Evolutionary conservation across 2,329 filamentous ascomycete species (phyloP), one percentile per base, ranked within the genome.

Genomic region (Penicillium oxalicum): DNA sequence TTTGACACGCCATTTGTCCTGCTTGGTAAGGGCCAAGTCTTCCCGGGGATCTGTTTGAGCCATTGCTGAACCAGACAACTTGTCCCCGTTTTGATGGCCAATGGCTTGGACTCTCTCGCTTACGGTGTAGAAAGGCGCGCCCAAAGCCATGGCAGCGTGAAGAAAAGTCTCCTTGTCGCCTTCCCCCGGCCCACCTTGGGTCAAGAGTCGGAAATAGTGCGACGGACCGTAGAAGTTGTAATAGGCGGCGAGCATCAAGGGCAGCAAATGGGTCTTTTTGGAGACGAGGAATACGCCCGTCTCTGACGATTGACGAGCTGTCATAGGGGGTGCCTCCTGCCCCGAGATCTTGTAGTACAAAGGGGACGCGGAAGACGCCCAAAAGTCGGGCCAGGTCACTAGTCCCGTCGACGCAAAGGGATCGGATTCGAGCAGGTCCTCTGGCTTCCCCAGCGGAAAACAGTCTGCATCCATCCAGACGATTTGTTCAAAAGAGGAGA

Each of bases 401-500:
- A 82, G 64, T 11, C 80, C 80, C 1, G 70, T 72, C 2, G 74
- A 74, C 5, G 56, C 68, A 61, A 77, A 82, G 0, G 77, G 77
- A 34, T 78, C 73, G 1, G 70, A 65, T n/a, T 71, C 63, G 54
- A 83, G 77, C 11, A 82, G 62, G 4, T 62, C 51, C 25, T 67
- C 66, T 0, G 74, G 74, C 44, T 75, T 67, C 39, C 70, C 66
- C 25, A 74, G 61, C 9, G 79, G 77, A 56, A 81, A 79, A 51
- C 72, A 73, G 57, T 82, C 79, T 47, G 77, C 76, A 57, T 83
- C 80, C 58, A 83, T 74, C 63, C 79, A 81, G 13, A 83, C 68
- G 9, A 80, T 72, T 45, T 81, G 72, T 58, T 81, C 76, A 54
- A 81, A 83, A 4, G 77, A 76, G 1, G 79, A 81, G 52, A 81